These are phyloP conservation scores for Pleurotus pulmonarius DNA, from an alignment of 768 basidiomycete genomes.

Conservation along the genomic window DNA sequence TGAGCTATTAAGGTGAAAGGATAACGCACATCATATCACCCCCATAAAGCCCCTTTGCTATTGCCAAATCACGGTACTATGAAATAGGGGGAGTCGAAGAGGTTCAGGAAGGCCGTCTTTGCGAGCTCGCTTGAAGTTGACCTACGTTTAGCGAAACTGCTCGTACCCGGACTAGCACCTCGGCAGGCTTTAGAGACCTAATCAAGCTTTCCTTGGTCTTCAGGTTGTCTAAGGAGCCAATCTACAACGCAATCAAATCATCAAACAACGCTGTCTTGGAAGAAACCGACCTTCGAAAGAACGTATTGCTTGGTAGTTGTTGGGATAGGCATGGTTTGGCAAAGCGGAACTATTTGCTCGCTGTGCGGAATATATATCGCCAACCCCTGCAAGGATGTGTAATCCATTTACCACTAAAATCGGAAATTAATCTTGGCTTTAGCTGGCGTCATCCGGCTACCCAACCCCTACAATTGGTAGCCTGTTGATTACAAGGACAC, in stretches of 20 bases:
- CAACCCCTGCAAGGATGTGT: too few relatives aligned
- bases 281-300: conserved; percentile 13
- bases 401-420: too few relatives aligned
- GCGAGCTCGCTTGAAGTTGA: not conserved
- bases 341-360: too few relatives aligned
- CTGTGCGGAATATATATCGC: too few relatives aligned
- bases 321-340: not conserved
- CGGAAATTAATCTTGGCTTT: too few relatives aligned
- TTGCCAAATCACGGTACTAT: conserved; percentile 47
- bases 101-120: not conserved
- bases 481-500: too few relatives aligned
- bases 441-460: too few relatives aligned
- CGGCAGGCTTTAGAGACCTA: conserved; percentile 31
- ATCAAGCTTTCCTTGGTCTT: conserved; percentile 22
- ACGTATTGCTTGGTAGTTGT: conserved; percentile 14
- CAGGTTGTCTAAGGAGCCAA: conserved; percentile 21
- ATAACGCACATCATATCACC: conserved; percentile 9
- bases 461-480: too few relatives aligned
- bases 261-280: not conserved
- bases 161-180: conserved; percentile 54
- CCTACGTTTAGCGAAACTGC: conserved; percentile 53
- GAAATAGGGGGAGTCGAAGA: not conserved
- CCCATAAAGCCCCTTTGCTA: conserved; percentile 38
- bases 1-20: not conserved
- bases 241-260: conserved; percentile 7